These are phyloP conservation scores for Ophiocordyceps unilateralis DNA, from an alignment of 2,329 filamentous ascomycete species.

Conservation along the genomic window DNA sequence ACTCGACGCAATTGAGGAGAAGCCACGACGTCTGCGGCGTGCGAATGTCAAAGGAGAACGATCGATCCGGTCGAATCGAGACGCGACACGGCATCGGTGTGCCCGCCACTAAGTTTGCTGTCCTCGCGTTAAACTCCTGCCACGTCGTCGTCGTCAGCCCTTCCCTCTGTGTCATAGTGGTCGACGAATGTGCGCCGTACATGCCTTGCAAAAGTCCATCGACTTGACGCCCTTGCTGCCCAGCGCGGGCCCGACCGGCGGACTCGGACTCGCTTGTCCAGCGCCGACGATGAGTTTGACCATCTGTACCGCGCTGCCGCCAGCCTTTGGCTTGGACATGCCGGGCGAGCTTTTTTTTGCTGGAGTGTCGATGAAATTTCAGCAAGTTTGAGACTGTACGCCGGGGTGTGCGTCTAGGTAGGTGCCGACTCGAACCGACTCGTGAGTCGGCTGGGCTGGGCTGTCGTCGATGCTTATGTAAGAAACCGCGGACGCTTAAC, in stretches of 20 bases:
- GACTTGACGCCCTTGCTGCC: slow-evolving; percentile 97
- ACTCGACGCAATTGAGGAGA: slow-evolving; percentile 66
- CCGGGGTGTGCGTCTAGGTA: background rate
- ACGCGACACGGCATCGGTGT: slow-evolving; percentile 84
- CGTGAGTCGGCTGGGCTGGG: too few relatives aligned
- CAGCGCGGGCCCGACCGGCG: slow-evolving; percentile 87
- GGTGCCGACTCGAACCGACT: too few relatives aligned
- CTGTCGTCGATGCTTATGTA: too few relatives aligned
- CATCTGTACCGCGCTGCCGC: slow-evolving; percentile 44
- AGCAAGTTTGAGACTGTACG: background rate
- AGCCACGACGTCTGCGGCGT: slow-evolving; percentile 91
- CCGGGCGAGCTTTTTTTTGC: slow-evolving; percentile 4
- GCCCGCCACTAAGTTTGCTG: slow-evolving; percentile 63
- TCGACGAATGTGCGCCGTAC: too few relatives aligned
- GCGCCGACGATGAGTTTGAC: slow-evolving; percentile 97
- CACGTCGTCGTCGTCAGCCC: background rate
- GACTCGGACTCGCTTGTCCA: slow-evolving; percentile 84
- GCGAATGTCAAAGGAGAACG: slow-evolving; percentile 83
- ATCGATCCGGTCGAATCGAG: slow-evolving; percentile 79
- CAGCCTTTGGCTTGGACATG: slow-evolving; percentile 35
- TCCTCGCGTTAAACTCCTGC: slow-evolving; percentile 94
- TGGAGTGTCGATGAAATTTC: background rate
- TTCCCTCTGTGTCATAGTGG: background rate
- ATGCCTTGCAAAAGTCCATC: slow-evolving; percentile 98
- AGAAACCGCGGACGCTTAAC: too few relatives aligned